Base-by-base conservation (phyloP, 2,329 filamentous ascomycete genomes). In the Clonostachys solani region DNA sequence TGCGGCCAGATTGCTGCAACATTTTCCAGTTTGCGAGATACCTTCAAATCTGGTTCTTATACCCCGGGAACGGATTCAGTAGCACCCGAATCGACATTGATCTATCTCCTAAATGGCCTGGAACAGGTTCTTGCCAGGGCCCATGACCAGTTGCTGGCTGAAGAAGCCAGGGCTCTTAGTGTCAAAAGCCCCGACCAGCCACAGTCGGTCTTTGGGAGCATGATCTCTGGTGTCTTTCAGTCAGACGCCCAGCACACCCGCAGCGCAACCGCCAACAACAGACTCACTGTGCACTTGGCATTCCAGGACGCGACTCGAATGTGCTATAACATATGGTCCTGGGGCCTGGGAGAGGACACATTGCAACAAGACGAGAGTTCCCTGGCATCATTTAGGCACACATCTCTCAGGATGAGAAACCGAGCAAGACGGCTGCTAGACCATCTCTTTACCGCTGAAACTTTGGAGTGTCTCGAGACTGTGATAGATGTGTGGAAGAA, bases 261-360 rank as follows among this genome's bases (percentile, higher is more conserved):
- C 43, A 90, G 85, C 49, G 83, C 86, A 8, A 91, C 89, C n/a
- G 91, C 92, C 9, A 99, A 97, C 59, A 92, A 94, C 57, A 83
- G 92, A 42, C 75, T 99, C 18, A 97, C 94, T 0, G 92, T 99
- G 17, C 77, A 96, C 40, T 75, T 99, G n/a, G 95, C 92, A 12
- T 96, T 99, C 62, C 92, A 97, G 64, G 95, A 99, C 63, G 90
- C 92, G 2, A 89, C 97, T 49, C 83, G 90, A 19, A 88, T 95
- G 44, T 96, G 92, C 65, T 95, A 95, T 62, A 83, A 77, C 12
- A 96, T 99, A 45, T 99, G 95, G 94, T 88, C 89, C 1, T 99
- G 94, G 92, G 89, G 87, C 6, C 81, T 86, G 59, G 78, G 78
- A 3, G 73, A 73, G 29, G 83, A 86, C 56, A 69, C 75, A 16